Percentiles rank a stretch among this genome's conserved stretches.
phyloP scores from a whole-genome alignment of 2,329 filamentous ascomycete species.

The Chaetomium olivaceum region DNA sequence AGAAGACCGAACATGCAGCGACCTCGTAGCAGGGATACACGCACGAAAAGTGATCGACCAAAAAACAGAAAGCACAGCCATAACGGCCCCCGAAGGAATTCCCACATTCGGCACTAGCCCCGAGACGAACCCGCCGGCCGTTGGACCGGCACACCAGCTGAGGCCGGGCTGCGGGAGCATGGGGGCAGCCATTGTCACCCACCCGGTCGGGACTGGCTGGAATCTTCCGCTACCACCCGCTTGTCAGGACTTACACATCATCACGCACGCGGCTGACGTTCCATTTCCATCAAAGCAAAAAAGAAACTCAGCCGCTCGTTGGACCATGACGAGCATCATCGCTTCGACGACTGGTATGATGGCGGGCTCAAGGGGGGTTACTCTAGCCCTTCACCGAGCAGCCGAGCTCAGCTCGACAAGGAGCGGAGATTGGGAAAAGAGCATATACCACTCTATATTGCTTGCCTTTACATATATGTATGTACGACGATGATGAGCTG shows the following conservation, averaged over 20 bases:
- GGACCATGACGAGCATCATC: background rate
- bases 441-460: background rate
- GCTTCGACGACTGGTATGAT: too few relatives aligned
- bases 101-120: slow-evolving; percentile 13
- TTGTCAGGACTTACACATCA: slow-evolving; percentile 13
- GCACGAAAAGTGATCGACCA: background rate
- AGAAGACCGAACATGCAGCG: background rate
- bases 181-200: background rate
- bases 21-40: background rate
- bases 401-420: background rate
- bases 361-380: background rate
- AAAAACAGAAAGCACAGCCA: background rate
- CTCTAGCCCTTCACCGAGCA: background rate
- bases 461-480: background rate
- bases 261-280: background rate
- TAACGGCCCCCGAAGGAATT: background rate
- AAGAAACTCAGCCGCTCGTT: background rate
- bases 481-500: background rate
- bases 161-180: background rate
- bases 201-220: slow-evolving; percentile 6
- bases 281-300: background rate
- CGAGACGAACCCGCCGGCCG: slow-evolving; percentile 16
- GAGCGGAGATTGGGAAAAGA: background rate
- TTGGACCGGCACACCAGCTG: background rate
- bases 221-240: background rate